Evolutionary conservation across 148 eudicot genomes (phyloP).

Genomic region (Chenopodium suecicum): DNA sequence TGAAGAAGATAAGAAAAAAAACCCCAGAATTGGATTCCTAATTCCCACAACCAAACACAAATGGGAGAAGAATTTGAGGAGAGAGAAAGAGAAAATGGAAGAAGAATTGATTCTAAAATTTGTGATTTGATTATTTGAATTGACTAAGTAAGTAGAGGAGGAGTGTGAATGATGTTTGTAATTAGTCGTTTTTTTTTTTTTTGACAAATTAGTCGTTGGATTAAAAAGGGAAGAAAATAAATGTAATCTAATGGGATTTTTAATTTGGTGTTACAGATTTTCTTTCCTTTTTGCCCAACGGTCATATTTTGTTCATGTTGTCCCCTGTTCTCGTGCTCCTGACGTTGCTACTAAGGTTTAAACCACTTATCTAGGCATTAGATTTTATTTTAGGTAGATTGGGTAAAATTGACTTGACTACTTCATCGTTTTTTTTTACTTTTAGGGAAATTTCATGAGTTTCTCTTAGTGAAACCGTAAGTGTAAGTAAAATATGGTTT

Average conservation of each 20-base stretch:
- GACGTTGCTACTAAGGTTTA: background rate
- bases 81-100: no score
- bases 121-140: background rate
- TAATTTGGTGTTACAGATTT: slow-evolving; percentile 8
- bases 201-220: background rate
- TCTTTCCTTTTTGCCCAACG: slow-evolving; percentile 15
- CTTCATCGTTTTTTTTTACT: no score
- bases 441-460: no score
- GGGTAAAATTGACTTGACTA: no score
- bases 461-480: no score
- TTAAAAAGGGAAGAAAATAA: background rate
- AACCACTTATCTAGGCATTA: background rate
- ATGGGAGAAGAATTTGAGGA: no score
- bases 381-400: no score
- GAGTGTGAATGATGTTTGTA: background rate
- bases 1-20: background rate
- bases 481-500: no score
- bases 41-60: background rate
- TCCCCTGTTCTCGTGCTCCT: background rate
- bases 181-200: background rate
- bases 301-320: slow-evolving; percentile 32
- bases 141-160: background rate
- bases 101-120: background rate
- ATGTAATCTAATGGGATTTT: background rate
- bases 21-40: background rate